These are phyloP conservation scores for Leucocoprinus sp. DNA, from an alignment of 768 basidiomycete genomes.

Conservation along the genomic window DNA sequence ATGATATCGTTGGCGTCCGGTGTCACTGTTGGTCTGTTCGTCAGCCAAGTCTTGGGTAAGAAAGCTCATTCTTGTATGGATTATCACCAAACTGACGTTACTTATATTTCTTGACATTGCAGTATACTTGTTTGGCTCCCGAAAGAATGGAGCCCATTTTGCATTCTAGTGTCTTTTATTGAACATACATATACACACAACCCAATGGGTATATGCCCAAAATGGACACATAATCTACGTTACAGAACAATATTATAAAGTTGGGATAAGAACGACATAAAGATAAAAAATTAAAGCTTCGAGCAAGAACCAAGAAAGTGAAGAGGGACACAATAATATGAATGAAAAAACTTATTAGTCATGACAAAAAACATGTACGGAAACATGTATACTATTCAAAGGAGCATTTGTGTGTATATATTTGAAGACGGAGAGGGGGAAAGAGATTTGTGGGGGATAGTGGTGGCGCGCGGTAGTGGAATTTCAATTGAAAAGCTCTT, in stretches of 20 bases:
- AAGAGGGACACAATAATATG: constrained; percentile 1
- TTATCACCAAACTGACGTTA: neutral
- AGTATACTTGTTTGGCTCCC: constrained; percentile 69
- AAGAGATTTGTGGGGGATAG: constrained; percentile 18
- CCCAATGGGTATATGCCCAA: neutral
- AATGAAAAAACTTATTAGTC: neutral
- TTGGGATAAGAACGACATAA: neutral
- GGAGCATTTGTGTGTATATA: constrained; percentile 23
- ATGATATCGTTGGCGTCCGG: constrained; percentile 84
- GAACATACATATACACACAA: constrained; percentile 13
- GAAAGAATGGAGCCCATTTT: constrained; percentile 68
- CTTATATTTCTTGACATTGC: neutral
- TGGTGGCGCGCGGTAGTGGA: neutral
- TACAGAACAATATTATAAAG: constrained; percentile 10
- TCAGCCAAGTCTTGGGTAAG: constrained; percentile 60
- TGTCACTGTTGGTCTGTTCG: constrained; percentile 78
- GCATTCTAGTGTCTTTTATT: constrained; percentile 46
- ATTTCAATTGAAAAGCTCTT: constrained; percentile 54
- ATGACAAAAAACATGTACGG: constrained; percentile 12
- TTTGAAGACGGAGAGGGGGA: neutral
- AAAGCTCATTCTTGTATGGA: neutral
- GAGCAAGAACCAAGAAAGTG: neutral
- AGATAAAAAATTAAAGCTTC: constrained; percentile 1
- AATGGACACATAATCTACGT: constrained; percentile 6
- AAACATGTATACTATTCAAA: constrained; percentile 18